Conservation (phyloP, 2,329 filamentous ascomycete species). For the Penicillium sclerotigenum region DNA sequence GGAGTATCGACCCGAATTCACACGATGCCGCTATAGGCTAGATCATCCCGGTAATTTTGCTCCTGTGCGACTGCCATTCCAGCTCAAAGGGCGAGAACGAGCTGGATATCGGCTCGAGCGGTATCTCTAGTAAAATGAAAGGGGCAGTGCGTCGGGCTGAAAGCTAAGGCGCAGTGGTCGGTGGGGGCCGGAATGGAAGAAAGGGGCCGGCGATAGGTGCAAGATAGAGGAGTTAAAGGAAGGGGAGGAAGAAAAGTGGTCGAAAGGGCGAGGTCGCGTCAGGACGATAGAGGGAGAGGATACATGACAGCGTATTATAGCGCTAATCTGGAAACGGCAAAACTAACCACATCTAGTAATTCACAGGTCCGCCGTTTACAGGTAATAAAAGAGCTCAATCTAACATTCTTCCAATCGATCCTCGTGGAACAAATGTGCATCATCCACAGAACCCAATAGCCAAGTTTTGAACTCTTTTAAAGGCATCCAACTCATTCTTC, state of each 20-base stretch:
- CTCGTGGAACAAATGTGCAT: neutral
- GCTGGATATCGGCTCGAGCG: neutral
- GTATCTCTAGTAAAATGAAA: slow-evolving; percentile 1
- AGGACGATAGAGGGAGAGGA: neutral
- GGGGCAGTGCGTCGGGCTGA: slow-evolving; percentile 9
- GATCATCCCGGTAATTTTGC: neutral
- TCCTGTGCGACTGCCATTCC: neutral
- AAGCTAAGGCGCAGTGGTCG: neutral
- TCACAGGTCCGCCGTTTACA: too few relatives aligned
- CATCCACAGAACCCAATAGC: neutral
- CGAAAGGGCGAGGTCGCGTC: neutral
- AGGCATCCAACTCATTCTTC: neutral
- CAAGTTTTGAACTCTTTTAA: neutral
- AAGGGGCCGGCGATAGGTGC: neutral
- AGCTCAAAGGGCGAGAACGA: too few relatives aligned
- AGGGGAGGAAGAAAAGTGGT: neutral
- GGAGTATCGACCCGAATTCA: neutral
- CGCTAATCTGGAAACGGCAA: too few relatives aligned
- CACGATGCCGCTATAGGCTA: neutral
- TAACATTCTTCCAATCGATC: neutral
- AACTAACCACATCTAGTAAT: too few relatives aligned
- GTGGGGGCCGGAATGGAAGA: neutral
- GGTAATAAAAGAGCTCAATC: too few relatives aligned
- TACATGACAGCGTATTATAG: too few relatives aligned
- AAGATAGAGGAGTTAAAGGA: neutral